A percentile compares a stretch with the other conserved stretches of the same genome.
These are phyloP conservation scores for Dryas alaskensis DNA, from an alignment of 306 rosid species.

Conservation along the genomic window DNA sequence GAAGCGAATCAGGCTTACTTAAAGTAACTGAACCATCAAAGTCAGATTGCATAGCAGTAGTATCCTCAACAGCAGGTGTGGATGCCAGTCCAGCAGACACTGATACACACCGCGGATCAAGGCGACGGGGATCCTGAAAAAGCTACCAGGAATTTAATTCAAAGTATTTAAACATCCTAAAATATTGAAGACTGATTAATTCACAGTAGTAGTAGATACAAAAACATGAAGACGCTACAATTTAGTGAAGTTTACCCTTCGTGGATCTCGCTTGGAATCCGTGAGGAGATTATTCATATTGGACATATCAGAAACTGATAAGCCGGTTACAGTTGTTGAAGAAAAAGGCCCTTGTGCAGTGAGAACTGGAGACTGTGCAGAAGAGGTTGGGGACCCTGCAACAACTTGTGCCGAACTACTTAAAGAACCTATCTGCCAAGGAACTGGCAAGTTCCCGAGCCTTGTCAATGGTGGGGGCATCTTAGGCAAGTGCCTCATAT, in stretches of 20 bases:
- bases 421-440: constrained; percentile 45
- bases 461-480: constrained; percentile 61
- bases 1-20: constrained; percentile 48
- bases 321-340: constrained; percentile 41
- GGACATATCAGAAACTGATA: constrained; percentile 50
- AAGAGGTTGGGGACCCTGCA: constrained; percentile 46
- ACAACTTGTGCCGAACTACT: constrained; percentile 49
- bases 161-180: constrained; percentile 15
- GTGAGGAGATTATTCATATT: constrained; percentile 47
- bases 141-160: constrained; percentile 18
- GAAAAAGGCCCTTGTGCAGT: constrained; percentile 47
- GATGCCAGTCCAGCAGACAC: constrained; percentile 45
- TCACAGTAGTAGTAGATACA: background rate
- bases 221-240: constrained; percentile 14
- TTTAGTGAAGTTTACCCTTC: constrained; percentile 61
- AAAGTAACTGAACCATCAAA: constrained; percentile 49
- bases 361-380: constrained; percentile 57
- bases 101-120: constrained; percentile 79
- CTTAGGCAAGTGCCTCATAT: constrained; percentile 94
- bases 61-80: constrained; percentile 50
- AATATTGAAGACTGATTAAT: background rate
- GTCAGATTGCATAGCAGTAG: constrained; percentile 44
- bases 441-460: constrained; percentile 55
- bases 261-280: constrained; percentile 93
- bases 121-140: constrained; percentile 96